Conservation (phyloP, 441 rosid genomes). For the Euphorbia corollata region DNA sequence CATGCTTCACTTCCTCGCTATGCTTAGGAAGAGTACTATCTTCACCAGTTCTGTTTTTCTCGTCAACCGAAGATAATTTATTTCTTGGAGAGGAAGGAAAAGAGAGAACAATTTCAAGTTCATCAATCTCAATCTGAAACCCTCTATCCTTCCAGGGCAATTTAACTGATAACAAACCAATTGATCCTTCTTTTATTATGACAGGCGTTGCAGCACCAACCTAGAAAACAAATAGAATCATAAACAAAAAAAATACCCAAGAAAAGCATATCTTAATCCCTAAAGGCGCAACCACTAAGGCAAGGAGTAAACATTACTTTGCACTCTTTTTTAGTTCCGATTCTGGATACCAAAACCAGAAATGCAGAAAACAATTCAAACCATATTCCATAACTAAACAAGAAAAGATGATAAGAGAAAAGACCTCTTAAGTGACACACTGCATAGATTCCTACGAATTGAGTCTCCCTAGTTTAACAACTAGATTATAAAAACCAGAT, state of each 20-base stretch:
- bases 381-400: not conserved
- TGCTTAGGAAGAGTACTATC: conserved; percentile 30
- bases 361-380: not conserved
- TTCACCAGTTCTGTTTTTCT: conserved; percentile 26
- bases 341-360: not conserved
- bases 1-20: conserved; percentile 33
- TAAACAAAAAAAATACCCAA: conserved; percentile 9
- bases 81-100: conserved; percentile 44
- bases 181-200: conserved; percentile 88
- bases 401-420: not conserved
- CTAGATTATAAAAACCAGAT: not conserved
- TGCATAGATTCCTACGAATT: not conserved
- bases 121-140: conserved; percentile 84
- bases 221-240: conserved; percentile 32
- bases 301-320: not conserved
- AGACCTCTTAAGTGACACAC: not conserved
- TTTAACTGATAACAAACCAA: conserved; percentile 68
- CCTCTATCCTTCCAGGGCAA: conserved; percentile 86
- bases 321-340: not conserved
- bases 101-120: conserved; percentile 78
- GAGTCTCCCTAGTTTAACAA: not conserved
- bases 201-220: conserved; percentile 52
- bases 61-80: conserved; percentile 27
- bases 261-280: not conserved
- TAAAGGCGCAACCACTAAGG: not conserved